Base-by-base conservation (phyloP, 148 eudicot species). In the Camellia sinensis region DNA sequence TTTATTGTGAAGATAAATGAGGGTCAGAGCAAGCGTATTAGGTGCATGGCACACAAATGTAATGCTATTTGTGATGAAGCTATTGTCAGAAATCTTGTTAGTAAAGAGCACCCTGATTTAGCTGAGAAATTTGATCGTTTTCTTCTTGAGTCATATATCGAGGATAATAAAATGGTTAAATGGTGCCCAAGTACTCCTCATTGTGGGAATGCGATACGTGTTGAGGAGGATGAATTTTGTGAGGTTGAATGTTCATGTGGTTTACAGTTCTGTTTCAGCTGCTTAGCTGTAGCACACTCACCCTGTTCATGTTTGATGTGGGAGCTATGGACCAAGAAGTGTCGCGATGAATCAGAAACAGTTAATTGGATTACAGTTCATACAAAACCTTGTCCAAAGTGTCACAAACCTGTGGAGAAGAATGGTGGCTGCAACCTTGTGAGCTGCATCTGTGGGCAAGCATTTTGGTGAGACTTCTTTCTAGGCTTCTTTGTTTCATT, bases 121-220 rank as follows among this genome's bases (percentile, higher is more conserved):
- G 92, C 88, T 0, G 88, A 89, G 80, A 92, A 89, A 75, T 92
- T 92, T 82, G 94, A 91, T 62, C 90, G 94, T 9, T 91, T 84
- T 85, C 86, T 92, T 72, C 89, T 89, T 4, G 97, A 91, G 80
- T 92, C 97, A 21, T 92, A 92, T 72, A 89, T 92, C 45, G 97
- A 92, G 83, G 97, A 91, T 81, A 92, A 92, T 79, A 89, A 84
- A 75, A 87, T 80, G 90, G 94, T 92, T 13, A 87, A 88, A 76
- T 92, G 97, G 97, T 92, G 97, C 80, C 97, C 94, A 1, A 91
- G 97, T 81, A 67, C 84, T 71, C 97, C 97, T 22, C 97, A 91
- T 69, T 92, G 97, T 80, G 94, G 97, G 52, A 92, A 89, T 91
- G 97, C 97, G 5, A 91, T 91, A 29, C 88, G 97, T 45, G 89